Conservation (phyloP, 768 basidiomycete species). For the Nevesoporus exiguus region DNA sequence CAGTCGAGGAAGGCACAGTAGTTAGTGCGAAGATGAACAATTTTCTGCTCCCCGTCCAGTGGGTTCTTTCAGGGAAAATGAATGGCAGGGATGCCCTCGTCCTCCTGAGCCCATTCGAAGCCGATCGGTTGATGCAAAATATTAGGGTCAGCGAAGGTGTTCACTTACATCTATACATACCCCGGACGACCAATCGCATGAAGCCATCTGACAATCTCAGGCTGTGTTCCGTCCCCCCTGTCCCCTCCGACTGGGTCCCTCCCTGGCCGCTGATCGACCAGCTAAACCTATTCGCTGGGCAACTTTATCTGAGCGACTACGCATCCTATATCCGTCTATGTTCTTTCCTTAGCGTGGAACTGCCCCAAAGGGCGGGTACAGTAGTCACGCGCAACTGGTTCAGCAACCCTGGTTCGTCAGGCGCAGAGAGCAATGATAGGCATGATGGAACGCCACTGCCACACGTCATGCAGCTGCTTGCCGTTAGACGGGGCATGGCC, state of each 20-base stretch:
- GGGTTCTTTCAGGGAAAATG: neutral
- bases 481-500: neutral
- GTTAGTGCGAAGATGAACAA: neutral
- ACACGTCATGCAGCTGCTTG: neutral
- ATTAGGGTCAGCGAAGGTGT: neutral
- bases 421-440: neutral
- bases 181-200: neutral
- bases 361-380: neutral
- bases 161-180: neutral
- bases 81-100: neutral
- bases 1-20: too few species aligned
- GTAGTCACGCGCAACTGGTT: neutral
- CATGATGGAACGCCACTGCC: neutral
- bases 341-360: neutral
- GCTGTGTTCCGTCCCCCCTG: neutral
- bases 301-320: neutral
- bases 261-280: neutral
- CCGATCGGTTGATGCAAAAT: neutral
- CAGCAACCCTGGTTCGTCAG: neutral
- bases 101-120: neutral
- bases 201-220: neutral
- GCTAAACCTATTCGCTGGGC: neutral
- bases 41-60: neutral
- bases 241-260: neutral
- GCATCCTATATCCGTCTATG: neutral